A percentile compares a stretch with the other conserved stretches of the same genome.
phyloP scores from a whole-genome alignment of 768 basidiomycete species.

The Saitozyma podzolica region DNA sequence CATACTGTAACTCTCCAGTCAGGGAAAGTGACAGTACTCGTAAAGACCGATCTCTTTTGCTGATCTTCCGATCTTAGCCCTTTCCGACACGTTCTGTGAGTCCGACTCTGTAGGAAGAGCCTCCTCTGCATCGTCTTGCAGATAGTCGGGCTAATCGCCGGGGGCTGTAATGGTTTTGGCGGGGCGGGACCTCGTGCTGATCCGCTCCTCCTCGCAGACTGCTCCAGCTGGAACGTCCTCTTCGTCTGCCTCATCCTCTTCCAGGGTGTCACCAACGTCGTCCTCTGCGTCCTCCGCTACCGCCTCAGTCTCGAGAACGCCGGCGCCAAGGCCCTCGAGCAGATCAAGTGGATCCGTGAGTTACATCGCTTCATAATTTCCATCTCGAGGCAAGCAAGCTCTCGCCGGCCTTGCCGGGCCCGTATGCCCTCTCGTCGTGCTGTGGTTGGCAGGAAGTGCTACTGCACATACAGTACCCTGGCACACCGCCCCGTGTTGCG shows the following conservation, averaged over 20 bases:
- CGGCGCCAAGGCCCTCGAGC: conserved; percentile 21
- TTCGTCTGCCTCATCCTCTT: conserved; percentile 69
- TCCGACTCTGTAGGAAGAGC: conserved; percentile 49
- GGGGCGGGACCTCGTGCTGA: background rate
- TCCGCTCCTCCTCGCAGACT: conserved; percentile 1
- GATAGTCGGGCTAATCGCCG: background rate
- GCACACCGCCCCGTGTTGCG: too few relatives aligned
- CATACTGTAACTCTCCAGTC: too few relatives aligned
- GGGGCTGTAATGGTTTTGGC: too few relatives aligned
- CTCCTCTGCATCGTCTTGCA: conserved; percentile 48
- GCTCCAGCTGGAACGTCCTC: conserved; percentile 60
- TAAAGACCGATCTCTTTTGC: too few relatives aligned
- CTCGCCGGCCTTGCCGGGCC: too few relatives aligned
- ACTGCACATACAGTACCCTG: too few relatives aligned
- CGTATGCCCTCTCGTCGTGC: too few relatives aligned
- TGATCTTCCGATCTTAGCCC: background rate
- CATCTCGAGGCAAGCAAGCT: too few relatives aligned
- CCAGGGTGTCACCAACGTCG: conserved; percentile 66
- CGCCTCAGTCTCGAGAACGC: conserved; percentile 14
- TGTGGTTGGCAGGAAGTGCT: too few relatives aligned
- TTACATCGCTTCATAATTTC: conserved; percentile 62
- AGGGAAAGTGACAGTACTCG: too few relatives aligned
- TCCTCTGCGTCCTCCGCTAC: conserved; percentile 47
- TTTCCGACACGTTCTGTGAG: conserved; percentile 65
- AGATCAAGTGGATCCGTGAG: conserved; percentile 65